These are phyloP conservation scores for Madurella mycetomatis DNA, from an alignment of 2,329 filamentous ascomycete species.

Conservation along the genomic window DNA sequence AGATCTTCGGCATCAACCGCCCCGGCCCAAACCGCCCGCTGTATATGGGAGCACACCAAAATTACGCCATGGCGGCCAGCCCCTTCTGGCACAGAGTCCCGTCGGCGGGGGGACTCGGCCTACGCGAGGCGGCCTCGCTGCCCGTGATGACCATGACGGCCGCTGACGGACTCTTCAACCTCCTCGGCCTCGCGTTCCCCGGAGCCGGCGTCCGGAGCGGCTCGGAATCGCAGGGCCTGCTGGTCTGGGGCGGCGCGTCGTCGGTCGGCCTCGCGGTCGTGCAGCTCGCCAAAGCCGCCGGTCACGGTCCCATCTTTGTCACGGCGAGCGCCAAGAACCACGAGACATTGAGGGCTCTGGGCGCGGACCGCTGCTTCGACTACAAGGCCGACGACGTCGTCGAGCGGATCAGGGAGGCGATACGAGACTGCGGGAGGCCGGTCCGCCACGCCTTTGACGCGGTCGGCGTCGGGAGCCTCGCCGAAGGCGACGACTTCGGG, in stretches of 20 bases:
- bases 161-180: slow-evolving; percentile 23
- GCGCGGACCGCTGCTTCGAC: slow-evolving; percentile 35
- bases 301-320: slow-evolving; percentile 30
- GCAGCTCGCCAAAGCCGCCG: slow-evolving; percentile 33
- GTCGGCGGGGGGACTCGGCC: not conserved
- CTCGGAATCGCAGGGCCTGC: slow-evolving; percentile 21
- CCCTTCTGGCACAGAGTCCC: slow-evolving; percentile 6
- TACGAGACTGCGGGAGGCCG: not conserved
- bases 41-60: slow-evolving; percentile 22
- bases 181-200: slow-evolving; percentile 16
- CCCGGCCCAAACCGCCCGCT: slow-evolving; percentile 16
- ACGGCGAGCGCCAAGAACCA: slow-evolving; percentile 33
- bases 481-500: not conserved
- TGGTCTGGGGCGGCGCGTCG: slow-evolving; percentile 37
- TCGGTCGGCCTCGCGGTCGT: slow-evolving; percentile 34
- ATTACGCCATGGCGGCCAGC: slow-evolving; percentile 15
- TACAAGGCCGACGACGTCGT: slow-evolving; percentile 23
- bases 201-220: slow-evolving; percentile 3
- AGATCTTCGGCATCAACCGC: slow-evolving; percentile 19
- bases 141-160: slow-evolving; percentile 17
- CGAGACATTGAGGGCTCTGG: slow-evolving; percentile 29
- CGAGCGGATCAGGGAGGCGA: slow-evolving; percentile 9
- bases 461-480: slow-evolving; percentile 3
- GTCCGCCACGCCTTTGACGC: not conserved
- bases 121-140: slow-evolving; percentile 7